Evolutionary conservation across 441 rosid species (phyloP).

Genomic region (Corymbia calophylla): DNA sequence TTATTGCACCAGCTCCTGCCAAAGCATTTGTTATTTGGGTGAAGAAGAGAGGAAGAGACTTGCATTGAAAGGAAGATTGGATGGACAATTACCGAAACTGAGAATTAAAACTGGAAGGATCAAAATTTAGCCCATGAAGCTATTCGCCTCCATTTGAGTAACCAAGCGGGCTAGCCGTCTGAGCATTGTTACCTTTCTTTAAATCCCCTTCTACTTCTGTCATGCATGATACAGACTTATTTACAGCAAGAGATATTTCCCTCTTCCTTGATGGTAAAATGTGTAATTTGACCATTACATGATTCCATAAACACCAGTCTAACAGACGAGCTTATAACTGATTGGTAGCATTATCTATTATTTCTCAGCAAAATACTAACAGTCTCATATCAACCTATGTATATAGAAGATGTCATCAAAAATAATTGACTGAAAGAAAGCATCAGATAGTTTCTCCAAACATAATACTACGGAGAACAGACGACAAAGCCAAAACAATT

Average conservation of each 20-base stretch:
- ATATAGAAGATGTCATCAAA: neutral
- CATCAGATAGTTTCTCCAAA: neutral
- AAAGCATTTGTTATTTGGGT: conserved; percentile 6
- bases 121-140: neutral
- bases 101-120: neutral
- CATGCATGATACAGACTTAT: neutral
- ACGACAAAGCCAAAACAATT: neutral
- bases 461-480: neutral
- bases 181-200: neutral
- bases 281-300: neutral
- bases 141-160: neutral
- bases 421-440: neutral
- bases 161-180: neutral
- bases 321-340: neutral
- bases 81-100: neutral
- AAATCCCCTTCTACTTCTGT: neutral
- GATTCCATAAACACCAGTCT: neutral
- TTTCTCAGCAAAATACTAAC: neutral
- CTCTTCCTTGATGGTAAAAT: neutral
- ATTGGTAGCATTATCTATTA: neutral
- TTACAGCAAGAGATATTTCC: neutral
- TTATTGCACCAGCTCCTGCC: conserved; percentile 48
- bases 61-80: neutral
- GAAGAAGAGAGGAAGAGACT: neutral
- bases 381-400: neutral